Base-by-base conservation (phyloP, 2,329 filamentous ascomycete species). In the Curvularia eragrostidis region DNA sequence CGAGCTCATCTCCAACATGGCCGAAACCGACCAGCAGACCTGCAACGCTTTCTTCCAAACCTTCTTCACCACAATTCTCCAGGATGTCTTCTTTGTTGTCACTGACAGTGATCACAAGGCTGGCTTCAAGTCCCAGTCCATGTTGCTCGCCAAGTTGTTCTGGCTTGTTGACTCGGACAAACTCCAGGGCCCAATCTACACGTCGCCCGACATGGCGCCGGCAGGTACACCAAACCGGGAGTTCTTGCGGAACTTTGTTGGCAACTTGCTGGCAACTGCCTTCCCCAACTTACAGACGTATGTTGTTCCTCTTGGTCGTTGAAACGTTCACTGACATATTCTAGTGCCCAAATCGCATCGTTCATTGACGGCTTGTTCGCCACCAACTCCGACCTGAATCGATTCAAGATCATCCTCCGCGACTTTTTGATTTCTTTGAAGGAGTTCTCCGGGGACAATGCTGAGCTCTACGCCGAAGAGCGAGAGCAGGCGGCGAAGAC, bases 51-150 rank as follows among this genome's bases (percentile, higher is more conserved):
- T 99, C 84, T 99, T 99, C 88, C 93, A 96, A 78, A 93, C 93
- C 75, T 99, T 98, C 82, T 99, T 95, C 78, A 89, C 96, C 52
- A 88, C 91, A 1, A 98, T 99, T 65, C 83, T 99, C 49, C 95
- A 99, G 78, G 95, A 99, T 71, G 93, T 99, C 13, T 96, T 99
- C 84, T 99, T 97, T 72, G 95, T 99, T 41, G 85, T 99, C 50
- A 98, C 95, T 0, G 95, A 99, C 74, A 94, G 90, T 59, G 95
- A 99, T 70, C 95, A 99, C 84, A 99, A 99, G 83, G 95, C 95
- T 60, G 95, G 95, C 0, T 99, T 99, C 84, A 99, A 99, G 84
- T 95, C 93, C 8, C 95, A 99, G 80, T 93, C 93, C 3, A 90
- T 95, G 86, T 83, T 99, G 48, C 81, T 99, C 60, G 93, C 95